A percentile compares a stretch with the other conserved stretches of the same genome.
phyloP scores from a whole-genome alignment of 108 stramenopile genomes.

The Seminavis robusta region DNA sequence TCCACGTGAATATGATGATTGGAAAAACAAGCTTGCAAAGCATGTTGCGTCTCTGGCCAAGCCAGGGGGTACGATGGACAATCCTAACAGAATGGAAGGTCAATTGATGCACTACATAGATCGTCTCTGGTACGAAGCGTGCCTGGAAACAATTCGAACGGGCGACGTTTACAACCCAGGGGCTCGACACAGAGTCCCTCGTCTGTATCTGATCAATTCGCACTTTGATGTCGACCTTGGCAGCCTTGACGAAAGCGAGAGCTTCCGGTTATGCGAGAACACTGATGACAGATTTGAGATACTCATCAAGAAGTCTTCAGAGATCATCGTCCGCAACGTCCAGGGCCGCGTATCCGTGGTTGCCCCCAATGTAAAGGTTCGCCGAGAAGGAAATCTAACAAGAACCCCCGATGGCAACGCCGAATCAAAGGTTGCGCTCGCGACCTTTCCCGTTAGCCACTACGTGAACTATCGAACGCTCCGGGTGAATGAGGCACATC shows the following conservation, averaged over 20 bases:
- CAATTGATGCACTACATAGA: slow-evolving; percentile 30
- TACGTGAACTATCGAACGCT: slow-evolving; percentile 31
- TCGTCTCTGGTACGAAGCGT: slow-evolving; percentile 32
- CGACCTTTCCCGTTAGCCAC: slow-evolving; percentile 32
- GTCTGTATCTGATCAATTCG: slow-evolving; percentile 22
- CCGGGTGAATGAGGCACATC: slow-evolving; percentile 16
- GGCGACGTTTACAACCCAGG: slow-evolving; percentile 33
- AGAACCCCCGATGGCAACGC: slow-evolving; percentile 21
- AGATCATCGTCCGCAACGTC: slow-evolving; percentile 21
- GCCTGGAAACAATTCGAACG: slow-evolving; percentile 22
- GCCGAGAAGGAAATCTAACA: slow-evolving; percentile 25
- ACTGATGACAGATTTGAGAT: slow-evolving; percentile 23
- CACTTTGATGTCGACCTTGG: slow-evolving; percentile 7
- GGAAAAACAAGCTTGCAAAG: slow-evolving; percentile 15
- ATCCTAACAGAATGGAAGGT: slow-evolving; percentile 5
- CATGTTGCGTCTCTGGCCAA: neutral
- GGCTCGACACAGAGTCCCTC: slow-evolving; percentile 17
- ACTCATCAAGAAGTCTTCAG: slow-evolving; percentile 10
- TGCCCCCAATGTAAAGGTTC: slow-evolving; percentile 2
- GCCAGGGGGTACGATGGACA: neutral
- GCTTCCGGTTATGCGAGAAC: slow-evolving; percentile 17
- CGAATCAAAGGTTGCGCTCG: slow-evolving; percentile 27
- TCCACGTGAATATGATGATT: slow-evolving; percentile 30
- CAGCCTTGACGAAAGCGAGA: slow-evolving; percentile 18
- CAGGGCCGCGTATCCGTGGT: slow-evolving; percentile 24